Conservation (phyloP, 352 stramenopile genomes). For the Phytophthora kernoviae region DNA sequence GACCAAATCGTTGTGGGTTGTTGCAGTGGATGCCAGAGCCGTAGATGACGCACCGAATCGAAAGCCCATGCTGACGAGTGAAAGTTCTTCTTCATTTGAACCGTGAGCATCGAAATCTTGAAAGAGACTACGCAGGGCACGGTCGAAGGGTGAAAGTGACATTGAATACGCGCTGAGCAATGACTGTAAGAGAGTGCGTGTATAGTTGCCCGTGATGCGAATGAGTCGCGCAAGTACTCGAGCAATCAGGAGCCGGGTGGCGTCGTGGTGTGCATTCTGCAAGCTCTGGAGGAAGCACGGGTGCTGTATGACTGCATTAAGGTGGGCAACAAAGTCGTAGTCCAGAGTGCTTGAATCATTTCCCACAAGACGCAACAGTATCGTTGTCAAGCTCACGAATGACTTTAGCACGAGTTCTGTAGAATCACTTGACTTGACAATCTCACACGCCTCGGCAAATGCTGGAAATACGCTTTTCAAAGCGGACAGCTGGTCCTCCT, state of each 20-base stretch:
- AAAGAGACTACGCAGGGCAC: conserved; percentile 56
- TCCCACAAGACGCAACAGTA: conserved; percentile 38
- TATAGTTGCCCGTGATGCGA: conserved; percentile 46
- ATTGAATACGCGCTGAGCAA: conserved; percentile 73
- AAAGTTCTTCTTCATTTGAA: conserved; percentile 47
- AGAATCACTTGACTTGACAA: conserved; percentile 16
- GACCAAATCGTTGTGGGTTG: conserved; percentile 47
- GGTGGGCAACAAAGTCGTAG: conserved; percentile 48
- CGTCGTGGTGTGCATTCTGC: conserved; percentile 15
- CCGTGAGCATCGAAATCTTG: conserved; percentile 56
- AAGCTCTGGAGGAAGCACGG: conserved; percentile 37
- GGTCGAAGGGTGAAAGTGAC: conserved; percentile 66
- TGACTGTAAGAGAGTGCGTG: conserved; percentile 54
- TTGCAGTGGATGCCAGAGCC: conserved; percentile 27
- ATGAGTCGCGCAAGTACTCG: conserved; percentile 51
- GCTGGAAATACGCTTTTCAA: conserved; percentile 28
- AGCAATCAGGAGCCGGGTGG: conserved; percentile 36
- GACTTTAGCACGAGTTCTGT: conserved; percentile 21
- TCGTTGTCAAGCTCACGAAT: conserved; percentile 41
- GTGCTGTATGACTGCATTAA: conserved; percentile 36
- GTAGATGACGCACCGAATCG: conserved; percentile 68
- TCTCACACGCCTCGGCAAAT: conserved; percentile 27
- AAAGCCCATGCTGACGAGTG: conserved; percentile 54
- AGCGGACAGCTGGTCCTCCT: conserved; percentile 10
- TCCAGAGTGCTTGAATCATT: conserved; percentile 17